phyloP scores from a whole-genome alignment of 2,329 filamentous ascomycete genomes.

The Gliomastix tumulicola region DNA sequence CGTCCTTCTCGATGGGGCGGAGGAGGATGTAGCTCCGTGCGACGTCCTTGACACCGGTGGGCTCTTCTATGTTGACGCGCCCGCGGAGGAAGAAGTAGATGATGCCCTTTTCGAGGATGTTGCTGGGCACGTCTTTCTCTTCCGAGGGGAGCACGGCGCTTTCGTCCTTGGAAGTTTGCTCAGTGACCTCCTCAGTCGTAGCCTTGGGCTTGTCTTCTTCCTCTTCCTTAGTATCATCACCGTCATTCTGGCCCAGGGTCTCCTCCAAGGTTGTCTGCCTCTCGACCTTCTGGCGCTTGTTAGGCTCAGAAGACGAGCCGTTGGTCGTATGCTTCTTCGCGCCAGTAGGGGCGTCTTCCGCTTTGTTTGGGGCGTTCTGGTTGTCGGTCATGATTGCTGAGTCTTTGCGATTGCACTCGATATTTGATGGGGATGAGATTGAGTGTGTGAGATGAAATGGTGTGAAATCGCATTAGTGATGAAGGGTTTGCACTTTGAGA shows the following conservation, averaged over 20 bases:
- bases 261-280: constrained; percentile 14
- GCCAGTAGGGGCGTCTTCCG: no score
- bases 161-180: constrained; percentile 1
- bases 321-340: no score
- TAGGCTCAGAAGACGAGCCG: no score
- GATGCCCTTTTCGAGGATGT: constrained; percentile 76
- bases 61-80: constrained; percentile 66
- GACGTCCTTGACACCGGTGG: constrained; percentile 63
- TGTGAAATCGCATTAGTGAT: no score
- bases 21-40: constrained; percentile 75
- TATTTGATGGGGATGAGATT: no score
- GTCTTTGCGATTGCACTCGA: no score
- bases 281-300: no score
- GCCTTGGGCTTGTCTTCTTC: neutral
- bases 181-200: neutral
- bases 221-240: neutral
- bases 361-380: no score
- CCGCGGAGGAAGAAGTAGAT: constrained; percentile 87
- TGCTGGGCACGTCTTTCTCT: constrained; percentile 30
- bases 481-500: no score
- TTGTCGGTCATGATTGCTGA: no score
- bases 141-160: constrained; percentile 9
- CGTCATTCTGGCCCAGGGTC: constrained; percentile 4
- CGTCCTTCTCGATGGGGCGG: constrained; percentile 62
- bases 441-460: no score